Evolutionary conservation across 139 green algal genomes (phyloP), one percentile per base, ranked within the genome.

Genomic region (Volvox africanus): DNA sequence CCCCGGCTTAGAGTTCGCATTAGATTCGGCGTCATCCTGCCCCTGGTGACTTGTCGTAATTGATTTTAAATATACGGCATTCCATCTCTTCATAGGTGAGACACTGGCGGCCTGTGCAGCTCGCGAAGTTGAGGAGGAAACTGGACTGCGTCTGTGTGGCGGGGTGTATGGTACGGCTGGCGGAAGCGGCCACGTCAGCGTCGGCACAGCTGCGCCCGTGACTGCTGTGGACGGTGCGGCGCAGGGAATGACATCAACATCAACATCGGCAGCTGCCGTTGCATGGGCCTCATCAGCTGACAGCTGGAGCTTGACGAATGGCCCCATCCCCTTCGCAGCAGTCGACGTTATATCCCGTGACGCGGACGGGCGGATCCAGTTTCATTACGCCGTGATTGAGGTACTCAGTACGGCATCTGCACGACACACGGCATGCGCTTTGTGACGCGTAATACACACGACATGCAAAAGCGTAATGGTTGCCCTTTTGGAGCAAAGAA

Each of bases 81-180:
- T 55, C 44, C 44, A 55, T 14, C 5, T 9, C 44, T 55, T 55
- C 44, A 55, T 89, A 92, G 95, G 95, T 12, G 95, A 97, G 84
- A 94, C 90, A 9, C 22, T 97, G 44, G 94, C 90, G 16, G 76
- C 89, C 5, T 96, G 95, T 73, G 95, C 95, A 21, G 92, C 92
- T 28, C 90, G 95, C 0, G 95, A 97, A 75, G 93, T 94, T 18
- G 12, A 71, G 37, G 95, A 97, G 78, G 95, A 97, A 75, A 94
- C 95, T 21, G 93, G 95, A 16, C 36, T 96, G 36, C 24, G 28
- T 20, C 80, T 96, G 33, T 62, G 71, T 19, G 85, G 88, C 13
- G 32, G 32, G 3, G 61, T 20, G 35, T 80, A 80, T 19, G 73
- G 26, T 32, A 32, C 19, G 16, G 2, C 73, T 32, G 28, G 16